A percentile compares a stretch with the other conserved stretches of the same genome.
Conservation (phyloP, 345 rosid genomes). For the Boechera divaricarpa region DNA sequence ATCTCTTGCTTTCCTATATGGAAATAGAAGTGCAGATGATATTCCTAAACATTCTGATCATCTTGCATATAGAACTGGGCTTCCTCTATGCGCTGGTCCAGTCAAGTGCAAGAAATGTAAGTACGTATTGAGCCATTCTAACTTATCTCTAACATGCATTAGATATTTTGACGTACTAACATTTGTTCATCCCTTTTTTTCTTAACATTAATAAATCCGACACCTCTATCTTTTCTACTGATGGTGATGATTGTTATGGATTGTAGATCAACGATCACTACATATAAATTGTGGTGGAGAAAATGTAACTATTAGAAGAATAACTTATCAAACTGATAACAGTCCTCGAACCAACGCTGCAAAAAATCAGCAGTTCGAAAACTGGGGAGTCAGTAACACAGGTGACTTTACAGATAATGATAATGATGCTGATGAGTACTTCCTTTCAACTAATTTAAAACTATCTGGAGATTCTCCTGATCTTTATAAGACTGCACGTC, state of each 20-base stretch:
- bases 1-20: neutral
- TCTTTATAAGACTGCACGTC: constrained; percentile 56
- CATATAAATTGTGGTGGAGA: constrained; percentile 47
- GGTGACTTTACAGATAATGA: neutral
- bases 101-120: neutral
- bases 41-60: neutral
- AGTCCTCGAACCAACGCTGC: neutral
- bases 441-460: neutral
- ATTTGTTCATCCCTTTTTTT: neutral
- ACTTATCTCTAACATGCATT: neutral
- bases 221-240: neutral
- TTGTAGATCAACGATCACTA: constrained; percentile 35
- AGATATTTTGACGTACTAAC: neutral
- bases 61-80: constrained; percentile 25
- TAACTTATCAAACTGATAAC: constrained; percentile 27
- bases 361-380: neutral
- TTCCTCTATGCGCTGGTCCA: constrained; percentile 23
- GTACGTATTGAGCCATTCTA: neutral
- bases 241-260: neutral
- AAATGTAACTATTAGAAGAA: neutral
- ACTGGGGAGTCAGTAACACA: constrained; percentile 42
- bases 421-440: neutral
- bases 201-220: neutral
- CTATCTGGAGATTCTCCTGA: constrained; percentile 22
- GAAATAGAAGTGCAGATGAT: neutral